Evolutionary conservation across 1,284 basidiomycete genomes (phyloP).

Genomic region (Termitomyces sp.): DNA sequence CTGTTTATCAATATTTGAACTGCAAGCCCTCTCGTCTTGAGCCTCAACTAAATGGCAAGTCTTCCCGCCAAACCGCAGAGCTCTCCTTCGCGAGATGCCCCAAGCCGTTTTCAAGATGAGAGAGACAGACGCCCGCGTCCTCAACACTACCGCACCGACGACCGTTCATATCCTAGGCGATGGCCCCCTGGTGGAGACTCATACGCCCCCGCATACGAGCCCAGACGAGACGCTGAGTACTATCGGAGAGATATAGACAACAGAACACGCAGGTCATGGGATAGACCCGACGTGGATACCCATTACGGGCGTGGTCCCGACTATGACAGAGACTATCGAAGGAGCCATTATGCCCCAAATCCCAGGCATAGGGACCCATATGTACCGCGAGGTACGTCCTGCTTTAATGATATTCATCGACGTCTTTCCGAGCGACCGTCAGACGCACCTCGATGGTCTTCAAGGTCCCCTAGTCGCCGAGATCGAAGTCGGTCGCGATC

Average conservation of each 20-base stretch:
- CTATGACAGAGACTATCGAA: conserved; percentile 18
- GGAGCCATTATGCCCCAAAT: conserved; percentile 7
- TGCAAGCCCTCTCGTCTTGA: conserved; percentile 11
- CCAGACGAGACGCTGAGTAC: conserved; percentile 10
- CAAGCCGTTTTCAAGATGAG: conserved; percentile 14
- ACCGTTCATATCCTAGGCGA: conserved; percentile 11
- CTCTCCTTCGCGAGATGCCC: conserved; percentile 14
- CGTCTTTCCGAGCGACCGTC: not conserved
- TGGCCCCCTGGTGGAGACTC: conserved; percentile 19
- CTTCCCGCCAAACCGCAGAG: conserved; percentile 32
- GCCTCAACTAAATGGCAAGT: conserved; percentile 20
- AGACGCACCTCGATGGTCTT: conserved; percentile 15
- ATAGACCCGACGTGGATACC: not conserved
- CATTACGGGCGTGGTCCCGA: conserved; percentile 2
- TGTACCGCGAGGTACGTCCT: conserved; percentile 11
- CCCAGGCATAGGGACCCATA: conserved; percentile 11
- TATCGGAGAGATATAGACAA: not conserved
- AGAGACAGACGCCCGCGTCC: conserved; percentile 15
- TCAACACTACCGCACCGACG: not conserved
- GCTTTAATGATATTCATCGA: not conserved
- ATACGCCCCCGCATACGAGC: conserved; percentile 25
- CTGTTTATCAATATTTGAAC: conserved; percentile 11
- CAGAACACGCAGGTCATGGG: conserved; percentile 16
- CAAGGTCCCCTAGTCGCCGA: conserved; percentile 9
- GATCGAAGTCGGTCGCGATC: conserved; percentile 10